Base-by-base conservation (phyloP, 352 stramenopile species). In the Aphanomyces invadans region DNA sequence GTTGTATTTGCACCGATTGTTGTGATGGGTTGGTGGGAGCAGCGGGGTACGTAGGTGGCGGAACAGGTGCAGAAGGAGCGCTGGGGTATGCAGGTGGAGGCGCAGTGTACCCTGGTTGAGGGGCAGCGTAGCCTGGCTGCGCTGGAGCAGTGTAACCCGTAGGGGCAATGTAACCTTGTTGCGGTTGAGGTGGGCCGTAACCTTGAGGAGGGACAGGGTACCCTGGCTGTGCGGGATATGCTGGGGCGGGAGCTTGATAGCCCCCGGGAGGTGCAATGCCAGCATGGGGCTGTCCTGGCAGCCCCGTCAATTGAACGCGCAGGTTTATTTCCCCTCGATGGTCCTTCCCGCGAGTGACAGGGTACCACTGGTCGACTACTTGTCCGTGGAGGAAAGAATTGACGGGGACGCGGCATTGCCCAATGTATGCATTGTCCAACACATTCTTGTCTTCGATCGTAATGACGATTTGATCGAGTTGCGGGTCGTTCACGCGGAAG, bases 391-490 rank as follows among this genome's bases (percentile, higher is more conserved):
- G 63, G 32, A 93, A 90, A 75, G 87, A 89, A 65, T 76, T 90
- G 38, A 93, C 57, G 23, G 81, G 82, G 25, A 93, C 74, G 19
- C 76, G 76, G 48, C 76, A 78, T 63, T 87, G 79, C n/a, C 84
- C 84, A 51, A 92, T 92, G 33, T 90, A 74, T 12, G 72, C 76
- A 60, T 82, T 90, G 54, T 12, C 72, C 19, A 81, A 89, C 54
- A 90, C 89, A 68, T 90, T 93, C 71, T 89, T 89, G 78, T 93
- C 83, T 71, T 90, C 89, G 65, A 93, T 80, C 59, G 90, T 71
- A 42, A 93, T 74, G 46, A 78, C 65, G 61, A 93, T 68, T 71
- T 90, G 78, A 59, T 90, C 82, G 45, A 87, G 69, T 68, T 93
- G 80, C 46, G 80, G 73, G 63, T 91, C 80, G 53, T 79, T 73